Conservation (phyloP, 441 rosid genomes). For the Lagerstroemia fauriei region DNA sequence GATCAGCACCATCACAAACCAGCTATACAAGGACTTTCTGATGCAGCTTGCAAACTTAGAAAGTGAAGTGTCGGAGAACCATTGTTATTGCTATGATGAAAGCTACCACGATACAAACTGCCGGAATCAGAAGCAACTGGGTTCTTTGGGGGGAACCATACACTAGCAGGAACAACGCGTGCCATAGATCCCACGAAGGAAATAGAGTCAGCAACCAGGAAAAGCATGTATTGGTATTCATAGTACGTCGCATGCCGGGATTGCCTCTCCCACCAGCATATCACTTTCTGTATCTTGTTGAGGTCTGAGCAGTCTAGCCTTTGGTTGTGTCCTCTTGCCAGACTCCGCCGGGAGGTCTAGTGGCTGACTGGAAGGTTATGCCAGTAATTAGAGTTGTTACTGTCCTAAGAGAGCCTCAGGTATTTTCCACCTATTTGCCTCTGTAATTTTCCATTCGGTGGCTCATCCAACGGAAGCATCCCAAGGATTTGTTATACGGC, state of each 20-base stretch:
- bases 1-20: neutral
- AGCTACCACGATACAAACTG: neutral
- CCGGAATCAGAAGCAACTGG: neutral
- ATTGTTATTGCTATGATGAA: neutral
- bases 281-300: neutral
- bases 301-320: neutral
- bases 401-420: neutral
- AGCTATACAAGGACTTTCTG: neutral
- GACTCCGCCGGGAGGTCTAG: neutral
- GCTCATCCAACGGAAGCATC: neutral
- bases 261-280: neutral
- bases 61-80: neutral
- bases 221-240: neutral
- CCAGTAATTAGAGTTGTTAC: neutral
- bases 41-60: neutral
- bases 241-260: neutral
- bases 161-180: neutral
- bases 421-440: neutral
- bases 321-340: neutral
- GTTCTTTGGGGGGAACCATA: neutral
- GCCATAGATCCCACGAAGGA: neutral
- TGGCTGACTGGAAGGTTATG: constrained; percentile 3
- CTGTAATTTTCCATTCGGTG: neutral
- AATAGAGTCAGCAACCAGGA: neutral
- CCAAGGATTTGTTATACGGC: neutral